Percentiles rank a stretch among this genome's conserved stretches.
phyloP scores from a whole-genome alignment of 2,329 filamentous ascomycete genomes.

The Fusarium brevicatenulatum region DNA sequence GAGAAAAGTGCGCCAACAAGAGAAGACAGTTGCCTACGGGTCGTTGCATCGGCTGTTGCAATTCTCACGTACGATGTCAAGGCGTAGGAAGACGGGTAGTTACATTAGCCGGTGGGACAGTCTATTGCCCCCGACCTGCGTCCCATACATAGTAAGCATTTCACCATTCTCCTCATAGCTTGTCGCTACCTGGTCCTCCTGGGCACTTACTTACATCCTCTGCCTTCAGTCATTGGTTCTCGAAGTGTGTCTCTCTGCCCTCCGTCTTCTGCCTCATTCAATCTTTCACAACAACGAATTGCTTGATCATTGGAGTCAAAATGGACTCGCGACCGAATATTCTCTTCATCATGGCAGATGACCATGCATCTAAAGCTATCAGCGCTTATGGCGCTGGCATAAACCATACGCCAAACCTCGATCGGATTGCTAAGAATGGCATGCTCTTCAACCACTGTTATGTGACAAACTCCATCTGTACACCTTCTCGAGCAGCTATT shows the following conservation, averaged over 20 bases:
- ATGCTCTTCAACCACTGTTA: conserved; percentile 65
- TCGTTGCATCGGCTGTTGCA: background rate
- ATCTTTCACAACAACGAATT: background rate
- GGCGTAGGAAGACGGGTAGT: background rate
- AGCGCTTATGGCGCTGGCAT: conserved; percentile 63
- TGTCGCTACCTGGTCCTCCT: no score
- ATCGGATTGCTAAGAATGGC: conserved; percentile 60
- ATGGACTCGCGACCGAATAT: conserved; percentile 35
- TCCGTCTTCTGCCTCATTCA: background rate
- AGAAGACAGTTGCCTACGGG: background rate
- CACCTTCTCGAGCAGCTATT: conserved; percentile 61
- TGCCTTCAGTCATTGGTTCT: background rate
- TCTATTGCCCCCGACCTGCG: background rate
- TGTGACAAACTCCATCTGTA: conserved; percentile 64
- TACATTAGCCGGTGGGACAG: background rate
- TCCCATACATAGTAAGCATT: background rate
- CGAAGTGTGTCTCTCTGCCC: background rate
- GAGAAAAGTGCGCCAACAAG: background rate
- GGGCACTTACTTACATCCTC: no score
- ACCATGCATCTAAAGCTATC: conserved; percentile 60
- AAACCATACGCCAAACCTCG: conserved; percentile 62
- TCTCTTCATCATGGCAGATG: conserved; percentile 65
- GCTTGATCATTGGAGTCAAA: background rate
- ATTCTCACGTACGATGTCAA: background rate
- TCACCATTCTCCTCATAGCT: background rate